Evolutionary conservation across 495 filamentous ascomycete genomes (phyloP), one percentile per base, ranked within the genome.

Genomic region (Tuber brumale): DNA sequence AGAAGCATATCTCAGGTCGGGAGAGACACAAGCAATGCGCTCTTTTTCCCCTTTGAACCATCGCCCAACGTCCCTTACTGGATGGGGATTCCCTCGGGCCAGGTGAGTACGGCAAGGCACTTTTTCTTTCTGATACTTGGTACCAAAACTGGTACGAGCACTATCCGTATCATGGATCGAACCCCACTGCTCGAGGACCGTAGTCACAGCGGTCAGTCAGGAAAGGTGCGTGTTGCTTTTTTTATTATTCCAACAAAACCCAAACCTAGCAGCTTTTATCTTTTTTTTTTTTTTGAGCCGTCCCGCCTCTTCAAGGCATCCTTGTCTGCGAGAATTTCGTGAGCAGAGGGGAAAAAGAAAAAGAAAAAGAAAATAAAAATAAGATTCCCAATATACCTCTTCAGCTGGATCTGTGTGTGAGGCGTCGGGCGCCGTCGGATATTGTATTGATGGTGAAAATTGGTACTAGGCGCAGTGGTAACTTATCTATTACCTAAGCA

Each of bases 371-470:
- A 16, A 18, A 39, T 42, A 27, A 61, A 61, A 72, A 61, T 31
- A 9, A 16, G 27, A 42, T 66, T 18, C 57, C 57, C 14, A n/a
- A 66, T 66, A 66, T 66, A 66, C 12, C 51, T 16, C 5, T 35
- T 66, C 57, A 66, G 57, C 57, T 66, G 57, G 57, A 66, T 66
- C 57, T 35, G 57, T 66, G 57, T 35, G 57, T 66, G 57, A 66
- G 57, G 57, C 57, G 27, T 66, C 57, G 57, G 12, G 27, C 57
- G 57, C 57, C 57, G 57, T 31, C 57, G 57, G 57, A 66, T 27
- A 19, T 57, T 57, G 48, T 16, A 5, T 35, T 31, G 27, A 35
- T 19, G 57, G 12, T 57, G 51, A 27, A 27, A 57, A 57, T 57
- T 27, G 51, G 27, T 18, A 18, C 57, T 31, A 35, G 18, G 14